Percentiles rank a stretch among this genome's conserved stretches.
phyloP scores from a whole-genome alignment of 441 rosid species.

The Gossypium lobatum region DNA sequence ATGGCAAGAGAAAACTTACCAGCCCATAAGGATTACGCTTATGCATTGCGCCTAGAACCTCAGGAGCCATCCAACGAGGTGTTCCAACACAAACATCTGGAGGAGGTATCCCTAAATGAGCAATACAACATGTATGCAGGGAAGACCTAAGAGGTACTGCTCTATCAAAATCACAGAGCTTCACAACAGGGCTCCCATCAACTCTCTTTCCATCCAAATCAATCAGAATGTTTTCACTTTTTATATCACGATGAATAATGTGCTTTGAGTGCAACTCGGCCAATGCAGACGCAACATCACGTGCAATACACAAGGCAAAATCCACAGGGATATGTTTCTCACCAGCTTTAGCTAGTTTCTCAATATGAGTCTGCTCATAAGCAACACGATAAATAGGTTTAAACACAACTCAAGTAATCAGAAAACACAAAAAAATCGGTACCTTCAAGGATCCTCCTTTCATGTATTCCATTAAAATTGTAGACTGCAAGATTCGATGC shows the following conservation, averaged over 20 bases:
- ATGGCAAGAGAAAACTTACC: conserved; percentile 30
- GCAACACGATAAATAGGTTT: conserved; percentile 7
- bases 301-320: conserved; percentile 62
- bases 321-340: conserved; percentile 59
- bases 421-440: neutral
- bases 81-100: conserved; percentile 91
- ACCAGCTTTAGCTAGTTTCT: conserved; percentile 59
- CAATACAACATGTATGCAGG: conserved; percentile 76
- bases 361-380: conserved; percentile 54
- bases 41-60: conserved; percentile 76
- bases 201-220: conserved; percentile 53
- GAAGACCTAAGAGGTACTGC: conserved; percentile 87
- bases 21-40: conserved; percentile 57
- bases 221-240: conserved; percentile 88
- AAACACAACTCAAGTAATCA: neutral
- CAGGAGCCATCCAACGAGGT: conserved; percentile 99
- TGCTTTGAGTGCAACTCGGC: conserved; percentile 78
- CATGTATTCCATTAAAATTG: conserved; percentile 73
- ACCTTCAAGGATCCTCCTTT: conserved; percentile 90
- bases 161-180: conserved; percentile 94
- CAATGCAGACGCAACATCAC: conserved; percentile 72
- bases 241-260: conserved; percentile 90
- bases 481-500: conserved; percentile 51
- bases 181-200: conserved; percentile 64
- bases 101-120: conserved; percentile 71